Evolutionary conservation across 164 flowering plant genomes (phyloP).

Genomic region (Chloranthus sessilifolius): DNA sequence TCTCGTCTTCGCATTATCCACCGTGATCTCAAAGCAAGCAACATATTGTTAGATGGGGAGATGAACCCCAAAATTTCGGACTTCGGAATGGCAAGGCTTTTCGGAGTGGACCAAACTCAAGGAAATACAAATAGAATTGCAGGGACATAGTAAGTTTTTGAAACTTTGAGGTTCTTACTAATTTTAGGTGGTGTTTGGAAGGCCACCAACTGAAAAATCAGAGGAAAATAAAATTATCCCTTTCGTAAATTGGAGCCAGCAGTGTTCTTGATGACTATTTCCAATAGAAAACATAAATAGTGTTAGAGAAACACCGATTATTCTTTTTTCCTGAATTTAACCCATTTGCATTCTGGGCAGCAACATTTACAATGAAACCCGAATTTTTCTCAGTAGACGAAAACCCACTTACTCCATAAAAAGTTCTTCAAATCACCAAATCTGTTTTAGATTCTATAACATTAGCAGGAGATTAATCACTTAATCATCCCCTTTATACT

Average conservation of each 20-base stretch:
- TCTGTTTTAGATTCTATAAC: too few species aligned
- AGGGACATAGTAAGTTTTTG: constrained; percentile 32
- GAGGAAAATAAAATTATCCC: neutral
- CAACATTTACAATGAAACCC: too few species aligned
- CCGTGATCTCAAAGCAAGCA: constrained; percentile 57
- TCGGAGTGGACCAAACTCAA: constrained; percentile 21
- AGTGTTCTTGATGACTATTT: neutral
- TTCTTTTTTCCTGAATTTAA: too few species aligned
- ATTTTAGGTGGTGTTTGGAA: too few species aligned
- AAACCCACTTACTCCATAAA: too few species aligned
- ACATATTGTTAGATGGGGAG: constrained; percentile 37
- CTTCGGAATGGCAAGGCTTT: constrained; percentile 41
- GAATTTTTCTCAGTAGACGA: too few species aligned
- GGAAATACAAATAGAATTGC: constrained; percentile 19
- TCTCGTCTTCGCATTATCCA: constrained; percentile 45
- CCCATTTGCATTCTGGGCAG: too few species aligned
- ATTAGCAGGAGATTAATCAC: too few species aligned
- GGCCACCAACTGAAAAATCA: neutral
- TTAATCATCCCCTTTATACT: too few species aligned
- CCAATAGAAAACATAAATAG: neutral
- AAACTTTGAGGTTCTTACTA: neutral
- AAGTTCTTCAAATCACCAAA: too few species aligned
- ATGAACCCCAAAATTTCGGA: constrained; percentile 44
- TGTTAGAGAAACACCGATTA: too few species aligned
- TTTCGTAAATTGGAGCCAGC: neutral